Base-by-base conservation (phyloP, 225 moss, liverwort and hornwort genomes). In the Physcomitrium patens region DNA sequence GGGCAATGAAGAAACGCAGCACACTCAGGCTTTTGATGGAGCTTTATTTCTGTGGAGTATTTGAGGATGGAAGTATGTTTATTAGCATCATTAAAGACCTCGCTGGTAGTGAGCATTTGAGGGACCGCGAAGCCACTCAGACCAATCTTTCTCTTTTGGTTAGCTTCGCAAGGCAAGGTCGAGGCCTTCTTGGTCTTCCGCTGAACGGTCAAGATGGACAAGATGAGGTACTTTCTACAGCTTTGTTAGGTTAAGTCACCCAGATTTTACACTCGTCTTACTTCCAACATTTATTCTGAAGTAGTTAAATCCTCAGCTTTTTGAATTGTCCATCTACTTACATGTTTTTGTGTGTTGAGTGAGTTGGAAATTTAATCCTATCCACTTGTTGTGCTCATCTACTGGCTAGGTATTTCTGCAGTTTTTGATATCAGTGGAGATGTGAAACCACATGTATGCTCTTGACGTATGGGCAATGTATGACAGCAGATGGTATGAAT, bases 131-230 rank as follows among this genome's bases (percentile, higher is more conserved):
- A 78, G 83, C 91, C 19, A 89, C 93, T 27, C 97, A 99, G 67
- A 99, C 91, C 14, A 99, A 93, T 81, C 85, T 99, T 70, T 92
- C 94, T 58, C 86, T 99, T 74, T 84, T 99, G 78, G 97, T 99
- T 82, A 99, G 97, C 82, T 99, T 99, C 74, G 97, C 97, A 76
- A 91, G 90, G 68, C 97, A 99, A 90, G 97, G 93, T 50, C 89
- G 97, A 37, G 89, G 93, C 46, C 89, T 99, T 46, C 83, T 99
- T 75, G 94, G 94, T 45, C 94, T 95, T 81, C 72, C 93, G 12
- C 77, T 93, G 27, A 82, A 80, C 80, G 89, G 84, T 51, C 97
- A 99, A 79, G 97, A 95, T 86, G 87, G 85, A 37, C 94, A 99
- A 73, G 94, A 91, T 76, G 94, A 94, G 90, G 92, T 92, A 61